A percentile compares a stretch with the other conserved stretches of the same genome.
Evolutionary conservation across 768 basidiomycete species (phyloP).

Genomic region (Agaricus sinodeliciosus): DNA sequence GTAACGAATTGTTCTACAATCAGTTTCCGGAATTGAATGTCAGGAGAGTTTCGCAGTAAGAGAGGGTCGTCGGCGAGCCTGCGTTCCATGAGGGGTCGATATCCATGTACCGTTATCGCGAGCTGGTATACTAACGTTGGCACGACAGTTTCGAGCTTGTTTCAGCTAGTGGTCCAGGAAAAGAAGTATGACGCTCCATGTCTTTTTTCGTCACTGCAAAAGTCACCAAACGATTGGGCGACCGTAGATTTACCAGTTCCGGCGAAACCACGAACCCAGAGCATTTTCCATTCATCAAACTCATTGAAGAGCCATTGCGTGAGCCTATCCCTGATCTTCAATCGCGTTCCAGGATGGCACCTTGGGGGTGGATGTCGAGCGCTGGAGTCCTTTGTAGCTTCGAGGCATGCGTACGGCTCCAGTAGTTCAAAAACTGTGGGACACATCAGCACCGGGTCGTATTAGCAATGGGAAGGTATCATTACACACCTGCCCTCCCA

Average conservation of each 20-base stretch:
- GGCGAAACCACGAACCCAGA: not conserved
- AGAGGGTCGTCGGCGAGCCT: not conserved
- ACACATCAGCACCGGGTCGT: too few species aligned
- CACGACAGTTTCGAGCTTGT: not conserved
- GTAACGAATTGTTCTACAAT: constrained; percentile 1
- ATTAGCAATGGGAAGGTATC: too few species aligned
- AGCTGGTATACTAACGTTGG: constrained; percentile 5
- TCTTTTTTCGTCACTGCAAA: not conserved
- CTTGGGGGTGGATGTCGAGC: not conserved
- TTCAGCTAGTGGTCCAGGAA: not conserved
- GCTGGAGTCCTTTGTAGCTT: not conserved
- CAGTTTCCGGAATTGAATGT: constrained; percentile 1
- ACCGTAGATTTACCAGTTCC: constrained; percentile 10
- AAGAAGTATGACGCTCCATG: constrained; percentile 9
- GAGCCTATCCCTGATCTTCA: not conserved
- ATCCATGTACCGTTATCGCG: not conserved
- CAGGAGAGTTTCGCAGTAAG: not conserved
- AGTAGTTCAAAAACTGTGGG: not conserved
- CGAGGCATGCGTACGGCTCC: not conserved
- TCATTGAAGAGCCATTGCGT: not conserved
- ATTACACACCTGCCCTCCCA: too few species aligned
- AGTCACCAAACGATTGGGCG: constrained; percentile 2
- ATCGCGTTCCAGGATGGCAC: not conserved
- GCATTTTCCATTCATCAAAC: not conserved
- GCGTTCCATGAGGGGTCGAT: not conserved